Base-by-base conservation (phyloP, 768 basidiomycete genomes). In the Steccherinum ochraceum region DNA sequence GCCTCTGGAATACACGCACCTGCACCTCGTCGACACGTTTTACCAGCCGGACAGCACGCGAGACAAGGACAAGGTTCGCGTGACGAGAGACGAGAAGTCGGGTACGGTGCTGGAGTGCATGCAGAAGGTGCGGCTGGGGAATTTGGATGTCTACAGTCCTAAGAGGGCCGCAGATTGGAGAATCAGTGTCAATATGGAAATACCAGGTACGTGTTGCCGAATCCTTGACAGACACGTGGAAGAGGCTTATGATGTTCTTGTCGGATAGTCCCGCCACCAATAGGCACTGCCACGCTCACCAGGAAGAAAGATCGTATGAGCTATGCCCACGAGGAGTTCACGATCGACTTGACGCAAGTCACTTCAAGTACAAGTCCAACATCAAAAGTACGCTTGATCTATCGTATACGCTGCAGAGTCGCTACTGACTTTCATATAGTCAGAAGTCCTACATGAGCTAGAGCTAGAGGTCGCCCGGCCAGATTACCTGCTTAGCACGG, bases 291-390 rank as follows among this genome's bases (percentile, higher is more conserved):
- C 1, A 74, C 77, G 7, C 70, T 78, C 56, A 76, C 80, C 25
- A 78, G 89, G 52, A 74, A 78, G 70, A 99, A 96, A 70, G 91
- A 99, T 68, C 77, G 96, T 42, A 75, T 97, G 65, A 88, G 89
- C 61, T 99, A 99, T 66, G 71, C 84, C 3, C 96, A 99, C 67
- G 93, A 97, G 66, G 84, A 95, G 56, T 94, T 93, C 64, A 78
- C 74, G 56, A 84, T 99, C 56, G 96, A 99, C 70, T 77, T 99
- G 45, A 98, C 96, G 1, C 92, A 94, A 68, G 95, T 98, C 45
- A 81, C 80, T 1, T 76, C 84, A 3, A 74, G 73, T 5, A 60
- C 68, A 12, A 65, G 77, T 2, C 67, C 77, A 0, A 73, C 67
- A 48, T 67, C 69, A 51, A 73, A 78, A 41, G 86, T 88, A 62